Conservation (phyloP, 331 rosid genomes). For the Pyrus hybrid region DNA sequence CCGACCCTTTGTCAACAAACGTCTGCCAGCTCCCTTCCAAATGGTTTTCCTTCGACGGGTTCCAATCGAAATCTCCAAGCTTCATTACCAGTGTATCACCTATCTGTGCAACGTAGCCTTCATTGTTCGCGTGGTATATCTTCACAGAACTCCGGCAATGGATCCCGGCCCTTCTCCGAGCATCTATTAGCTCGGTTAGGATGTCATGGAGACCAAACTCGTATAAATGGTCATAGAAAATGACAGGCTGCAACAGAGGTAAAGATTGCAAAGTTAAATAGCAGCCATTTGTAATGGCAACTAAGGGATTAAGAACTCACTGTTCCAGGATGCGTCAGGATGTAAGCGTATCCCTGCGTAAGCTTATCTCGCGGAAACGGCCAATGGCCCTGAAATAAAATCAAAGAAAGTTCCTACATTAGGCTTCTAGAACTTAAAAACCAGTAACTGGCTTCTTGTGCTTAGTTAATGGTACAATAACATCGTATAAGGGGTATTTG, state of each 20-base stretch:
- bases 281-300: neutral
- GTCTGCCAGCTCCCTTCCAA: conserved; percentile 81
- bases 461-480: neutral
- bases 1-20: conserved; percentile 65
- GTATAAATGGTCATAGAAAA: conserved; percentile 70
- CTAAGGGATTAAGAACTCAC: conserved; percentile 28
- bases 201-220: conserved; percentile 63
- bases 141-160: conserved; percentile 65
- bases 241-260: conserved; percentile 42
- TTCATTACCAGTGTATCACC: conserved; percentile 60
- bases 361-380: conserved; percentile 78
- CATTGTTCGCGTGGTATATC: conserved; percentile 65
- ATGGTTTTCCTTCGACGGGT: conserved; percentile 62
- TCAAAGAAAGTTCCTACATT: neutral
- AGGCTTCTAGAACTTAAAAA: neutral
- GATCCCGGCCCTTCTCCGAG: conserved; percentile 59
- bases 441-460: neutral
- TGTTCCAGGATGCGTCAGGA: conserved; percentile 83
- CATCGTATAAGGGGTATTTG: neutral
- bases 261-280: neutral
- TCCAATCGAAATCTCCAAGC: conserved; percentile 75
- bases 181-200: conserved; percentile 54
- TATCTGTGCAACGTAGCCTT: conserved; percentile 71
- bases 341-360: conserved; percentile 74
- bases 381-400: conserved; percentile 69